Conservation (phyloP, 345 rosid species). For the Populus davidiana region DNA sequence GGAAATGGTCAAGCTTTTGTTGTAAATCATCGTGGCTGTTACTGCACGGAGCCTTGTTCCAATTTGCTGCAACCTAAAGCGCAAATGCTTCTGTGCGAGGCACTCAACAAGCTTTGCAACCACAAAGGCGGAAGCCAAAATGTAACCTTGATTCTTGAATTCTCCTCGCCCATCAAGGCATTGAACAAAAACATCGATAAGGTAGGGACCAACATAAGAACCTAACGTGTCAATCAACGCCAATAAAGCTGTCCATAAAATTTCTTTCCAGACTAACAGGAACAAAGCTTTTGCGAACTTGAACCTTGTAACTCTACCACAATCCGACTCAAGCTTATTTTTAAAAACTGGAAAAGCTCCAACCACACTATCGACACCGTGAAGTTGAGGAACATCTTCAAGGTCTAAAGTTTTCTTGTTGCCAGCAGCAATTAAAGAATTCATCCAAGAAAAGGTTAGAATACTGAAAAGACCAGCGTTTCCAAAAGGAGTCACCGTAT, state of each 20-base stretch:
- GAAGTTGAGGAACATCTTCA: slow-evolving; percentile 27
- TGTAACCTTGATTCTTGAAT: slow-evolving; percentile 25
- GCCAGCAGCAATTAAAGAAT: slow-evolving; percentile 20
- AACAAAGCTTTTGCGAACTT: slow-evolving; percentile 26
- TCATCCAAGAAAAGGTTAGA: slow-evolving; percentile 25
- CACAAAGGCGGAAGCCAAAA: slow-evolving; percentile 25
- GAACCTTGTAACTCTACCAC: slow-evolving; percentile 8
- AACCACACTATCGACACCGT: slow-evolving; percentile 19
- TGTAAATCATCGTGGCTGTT: slow-evolving; percentile 19
- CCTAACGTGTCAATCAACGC: slow-evolving; percentile 18
- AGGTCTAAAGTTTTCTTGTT: slow-evolving; percentile 28
- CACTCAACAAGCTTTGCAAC: slow-evolving; percentile 35
- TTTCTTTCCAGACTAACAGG: slow-evolving; percentile 20
- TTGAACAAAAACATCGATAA: slow-evolving; percentile 32
- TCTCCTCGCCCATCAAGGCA: slow-evolving; percentile 28
- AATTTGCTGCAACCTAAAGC: slow-evolving; percentile 26
- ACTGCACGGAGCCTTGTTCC: slow-evolving; percentile 27
- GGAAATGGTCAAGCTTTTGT: slow-evolving; percentile 27
- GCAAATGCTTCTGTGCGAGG: slow-evolving; percentile 24
- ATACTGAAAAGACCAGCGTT: slow-evolving; percentile 26
- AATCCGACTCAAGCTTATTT: slow-evolving; percentile 12
- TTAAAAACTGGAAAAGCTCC: slow-evolving; percentile 15
- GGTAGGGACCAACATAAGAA: slow-evolving; percentile 38
- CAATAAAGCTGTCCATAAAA: slow-evolving; percentile 21
- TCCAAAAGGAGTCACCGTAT: slow-evolving; percentile 19